Base-by-base conservation (phyloP, 129 eudicot genomes). In the Ambrosia trifida region DNA sequence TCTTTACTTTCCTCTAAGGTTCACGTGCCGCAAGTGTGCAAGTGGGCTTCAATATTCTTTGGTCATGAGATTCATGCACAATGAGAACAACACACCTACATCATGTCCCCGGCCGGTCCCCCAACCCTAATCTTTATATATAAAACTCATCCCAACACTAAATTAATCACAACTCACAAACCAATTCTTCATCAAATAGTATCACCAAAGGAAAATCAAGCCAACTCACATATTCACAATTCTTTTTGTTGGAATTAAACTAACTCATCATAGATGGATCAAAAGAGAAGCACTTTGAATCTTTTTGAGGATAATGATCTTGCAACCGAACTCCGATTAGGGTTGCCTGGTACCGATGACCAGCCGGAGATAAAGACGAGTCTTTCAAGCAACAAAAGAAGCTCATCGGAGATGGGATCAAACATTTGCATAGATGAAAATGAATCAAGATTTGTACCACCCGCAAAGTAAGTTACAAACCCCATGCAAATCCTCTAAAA, bases 301-400 rank as follows among this genome's bases (percentile, higher is more conserved):
- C 79, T 44, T 63, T 79, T 61, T 59, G 87, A 77, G 13, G 43
- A 77, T 53, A 43, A 43, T 18, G 85, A 80, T 80, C 80, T 86
- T n/a, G 86, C 84, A 66, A 85, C 89, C 41, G 86, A 85, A 62
- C 76, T 85, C 56, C 52, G 83, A 75, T 68, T 86, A 69, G 95
- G 95, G 8, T 69, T 88, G 36, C 95, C 95, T 3, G 95, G 95
- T 61, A 72, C 71, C 76, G 84, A 80, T 19, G 88, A 85, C 54
- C 74, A 66, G 8, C 38, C 83, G 7, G 83, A 79, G 61, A 70
- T 45, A 31, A 75, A 52, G 54, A 11, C 28, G 4, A 24, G 76
- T 58, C 61, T 79, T 52, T 59, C 78, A 17, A 66, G 68, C 19
- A 85, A 73, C 78, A 88, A 88, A 80, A 83, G 96, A 81, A 66